Percentiles rank a stretch among this genome's conserved stretches.
phyloP scores from a whole-genome alignment of 306 rosid genomes.

The Prunus mongolica region DNA sequence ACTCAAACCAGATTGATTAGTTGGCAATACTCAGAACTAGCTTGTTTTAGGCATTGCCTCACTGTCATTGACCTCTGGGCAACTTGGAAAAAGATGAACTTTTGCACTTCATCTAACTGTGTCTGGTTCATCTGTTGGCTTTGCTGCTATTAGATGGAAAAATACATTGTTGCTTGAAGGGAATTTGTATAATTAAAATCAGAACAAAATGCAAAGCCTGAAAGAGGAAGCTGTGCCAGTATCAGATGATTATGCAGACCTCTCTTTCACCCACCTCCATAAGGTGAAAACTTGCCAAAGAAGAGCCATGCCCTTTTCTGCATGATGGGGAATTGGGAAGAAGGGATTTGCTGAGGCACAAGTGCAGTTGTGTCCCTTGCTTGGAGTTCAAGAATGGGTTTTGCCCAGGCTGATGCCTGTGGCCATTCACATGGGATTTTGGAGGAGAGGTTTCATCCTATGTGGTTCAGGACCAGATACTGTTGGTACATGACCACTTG shows the following conservation, averaged over 20 bases:
- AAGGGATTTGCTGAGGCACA: background rate
- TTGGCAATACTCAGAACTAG: background rate
- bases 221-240: background rate
- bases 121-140: background rate
- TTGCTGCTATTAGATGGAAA: background rate
- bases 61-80: no score
- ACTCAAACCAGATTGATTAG: no score
- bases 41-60: background rate
- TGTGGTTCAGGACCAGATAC: background rate
- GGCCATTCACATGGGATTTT: no score
- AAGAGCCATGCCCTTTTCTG: slow-evolving; percentile 1
- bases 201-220: background rate
- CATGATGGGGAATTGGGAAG: background rate
- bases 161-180: no score
- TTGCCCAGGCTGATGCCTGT: no score
- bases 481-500: no score
- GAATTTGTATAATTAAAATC: background rate
- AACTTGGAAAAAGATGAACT: background rate
- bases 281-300: background rate
- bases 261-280: background rate
- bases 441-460: background rate
- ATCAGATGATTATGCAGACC: background rate
- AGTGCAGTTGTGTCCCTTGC: no score
- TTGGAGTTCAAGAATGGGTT: no score
- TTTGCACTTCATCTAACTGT: background rate